These are phyloP conservation scores for Nakaseomyces uthaithaninus DNA, from an alignment of 1,139 yeast genomes.

Conservation along the genomic window DNA sequence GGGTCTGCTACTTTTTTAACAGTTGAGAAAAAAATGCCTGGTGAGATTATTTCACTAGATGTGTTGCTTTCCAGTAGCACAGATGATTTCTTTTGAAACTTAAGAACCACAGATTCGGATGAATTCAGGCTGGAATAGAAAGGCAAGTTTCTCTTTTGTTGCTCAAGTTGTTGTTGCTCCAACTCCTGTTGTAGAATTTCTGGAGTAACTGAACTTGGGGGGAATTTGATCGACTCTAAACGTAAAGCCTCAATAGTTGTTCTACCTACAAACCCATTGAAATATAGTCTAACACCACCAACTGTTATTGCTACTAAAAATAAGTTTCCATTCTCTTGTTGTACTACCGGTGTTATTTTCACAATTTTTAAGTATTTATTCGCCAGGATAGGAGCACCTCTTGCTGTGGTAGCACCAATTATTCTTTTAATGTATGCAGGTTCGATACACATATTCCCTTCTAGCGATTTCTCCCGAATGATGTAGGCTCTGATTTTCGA, in stretches of 20 bases:
- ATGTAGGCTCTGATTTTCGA: conserved; percentile 79
- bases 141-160: conserved; percentile 32
- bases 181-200: conserved; percentile 42
- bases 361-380: conserved; percentile 43
- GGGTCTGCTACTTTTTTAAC: conserved; percentile 28
- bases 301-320: conserved; percentile 80
- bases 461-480: conserved; percentile 36
- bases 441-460: conserved; percentile 33
- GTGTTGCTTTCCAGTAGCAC: conserved; percentile 36
- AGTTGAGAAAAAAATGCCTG: conserved; percentile 68
- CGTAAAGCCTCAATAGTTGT: conserved; percentile 38
- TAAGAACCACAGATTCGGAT: conserved; percentile 30
- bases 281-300: conserved; percentile 73
- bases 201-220: conserved; percentile 61
- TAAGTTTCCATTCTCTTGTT: conserved; percentile 58
- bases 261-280: conserved; percentile 43
- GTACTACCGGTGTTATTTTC: conserved; percentile 54
- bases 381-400: conserved; percentile 35
- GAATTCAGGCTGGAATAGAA: conserved; percentile 25
- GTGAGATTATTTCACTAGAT: conserved; percentile 55
- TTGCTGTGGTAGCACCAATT: conserved; percentile 47
- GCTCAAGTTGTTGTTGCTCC: conserved; percentile 37
- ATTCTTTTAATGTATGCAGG: conserved; percentile 41
- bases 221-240: conserved; percentile 55
- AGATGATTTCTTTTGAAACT: conserved; percentile 38